phyloP scores from a whole-genome alignment of 2,329 filamentous ascomycete species.

The Dactylellina sp. region DNA sequence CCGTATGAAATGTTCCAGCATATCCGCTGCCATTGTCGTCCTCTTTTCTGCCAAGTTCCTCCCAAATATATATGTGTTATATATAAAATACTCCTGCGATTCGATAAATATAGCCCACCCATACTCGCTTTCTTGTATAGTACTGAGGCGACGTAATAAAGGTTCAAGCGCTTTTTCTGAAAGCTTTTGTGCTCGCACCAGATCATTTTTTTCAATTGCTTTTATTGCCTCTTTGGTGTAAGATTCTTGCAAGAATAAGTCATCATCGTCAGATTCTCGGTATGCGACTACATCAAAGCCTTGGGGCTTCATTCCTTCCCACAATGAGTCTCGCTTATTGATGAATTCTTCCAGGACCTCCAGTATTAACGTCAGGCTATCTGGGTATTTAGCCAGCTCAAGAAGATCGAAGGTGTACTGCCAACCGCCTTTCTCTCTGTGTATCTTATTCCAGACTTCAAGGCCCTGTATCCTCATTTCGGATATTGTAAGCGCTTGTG shows the following conservation, averaged over 20 bases:
- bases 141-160: neutral
- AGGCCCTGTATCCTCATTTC: neutral
- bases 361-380: conserved; percentile 1
- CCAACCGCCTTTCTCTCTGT: conserved; percentile 6
- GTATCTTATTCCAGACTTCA: conserved; percentile 9
- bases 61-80: neutral
- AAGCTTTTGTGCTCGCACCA: conserved; percentile 3
- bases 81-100: neutral
- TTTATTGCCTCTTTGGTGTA: conserved; percentile 10
- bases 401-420: conserved; percentile 20
- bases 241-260: conserved; percentile 29
- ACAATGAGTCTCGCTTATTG: neutral
- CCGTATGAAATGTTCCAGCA: neutral
- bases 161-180: neutral
- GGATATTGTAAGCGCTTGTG: neutral
- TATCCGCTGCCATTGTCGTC: neutral
- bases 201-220: conserved; percentile 4
- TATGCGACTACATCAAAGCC: conserved; percentile 15
- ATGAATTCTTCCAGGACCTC: conserved; percentile 29
- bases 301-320: conserved; percentile 11
- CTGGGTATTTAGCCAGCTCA: conserved; percentile 18
- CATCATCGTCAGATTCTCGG: conserved; percentile 9
- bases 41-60: neutral
- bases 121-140: neutral
- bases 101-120: conserved; percentile 16